Conservation (phyloP, 805 yeast species). For the Candida dajiaensis region DNA sequence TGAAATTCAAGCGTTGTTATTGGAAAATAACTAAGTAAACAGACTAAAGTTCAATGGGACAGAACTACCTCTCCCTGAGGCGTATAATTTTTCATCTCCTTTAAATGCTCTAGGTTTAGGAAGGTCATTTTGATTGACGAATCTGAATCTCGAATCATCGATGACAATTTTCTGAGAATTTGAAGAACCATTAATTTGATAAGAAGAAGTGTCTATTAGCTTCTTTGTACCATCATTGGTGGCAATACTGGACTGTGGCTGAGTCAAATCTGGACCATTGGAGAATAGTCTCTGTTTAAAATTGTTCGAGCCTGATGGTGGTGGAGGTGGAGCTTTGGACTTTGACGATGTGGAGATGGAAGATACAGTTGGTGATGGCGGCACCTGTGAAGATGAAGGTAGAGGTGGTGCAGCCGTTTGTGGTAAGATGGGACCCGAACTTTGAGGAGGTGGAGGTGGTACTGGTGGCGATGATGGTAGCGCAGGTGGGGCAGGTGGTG, state of each 20-base stretch:
- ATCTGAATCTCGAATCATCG: constrained; percentile 22
- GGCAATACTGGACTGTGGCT: constrained; percentile 11
- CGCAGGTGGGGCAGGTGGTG: constrained; percentile 2
- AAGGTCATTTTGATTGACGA: constrained; percentile 52
- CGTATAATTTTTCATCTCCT: constrained; percentile 72
- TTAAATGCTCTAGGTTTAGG: constrained; percentile 86
- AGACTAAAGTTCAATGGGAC: constrained; percentile 68
- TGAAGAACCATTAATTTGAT: constrained; percentile 24
- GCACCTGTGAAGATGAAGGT: too few species aligned
- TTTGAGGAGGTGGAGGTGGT: not conserved
- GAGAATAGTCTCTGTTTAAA: constrained; percentile 19
- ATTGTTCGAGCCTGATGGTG: constrained; percentile 21
- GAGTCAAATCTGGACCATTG: constrained; percentile 8
- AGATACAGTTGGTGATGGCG: constrained; percentile 10
- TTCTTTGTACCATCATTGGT: constrained; percentile 14
- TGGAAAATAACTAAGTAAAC: not conserved
- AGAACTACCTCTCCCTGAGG: constrained; percentile 90
- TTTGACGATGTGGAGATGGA: constrained; percentile 14
- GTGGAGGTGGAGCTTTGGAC: constrained; percentile 21
- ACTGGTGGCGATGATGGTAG: not conserved
- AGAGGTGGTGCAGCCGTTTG: constrained; percentile 16
- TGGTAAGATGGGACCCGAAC: constrained; percentile 2
- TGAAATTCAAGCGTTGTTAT: too few species aligned
- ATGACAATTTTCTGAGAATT: constrained; percentile 36
- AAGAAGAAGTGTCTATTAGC: constrained; percentile 22